A percentile compares a stretch with the other conserved stretches of the same genome.
Conservation (phyloP, 2,329 filamentous ascomycete genomes). For the Arthrocladium fulminans region DNA sequence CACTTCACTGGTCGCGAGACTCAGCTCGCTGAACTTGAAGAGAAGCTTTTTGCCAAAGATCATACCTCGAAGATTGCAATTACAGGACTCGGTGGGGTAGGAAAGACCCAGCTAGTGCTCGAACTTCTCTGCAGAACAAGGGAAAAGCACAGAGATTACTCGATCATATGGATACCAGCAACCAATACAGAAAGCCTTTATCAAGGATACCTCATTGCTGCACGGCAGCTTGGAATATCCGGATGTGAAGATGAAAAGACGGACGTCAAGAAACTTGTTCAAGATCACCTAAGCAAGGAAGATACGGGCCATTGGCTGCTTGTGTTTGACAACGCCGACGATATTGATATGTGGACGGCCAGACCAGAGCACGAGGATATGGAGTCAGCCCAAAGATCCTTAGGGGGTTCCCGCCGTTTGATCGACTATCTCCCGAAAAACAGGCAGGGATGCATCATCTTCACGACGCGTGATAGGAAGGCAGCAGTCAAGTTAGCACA, state of each 20-base stretch:
- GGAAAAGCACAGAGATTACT: slow-evolving; percentile 4
- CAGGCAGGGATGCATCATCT: slow-evolving; percentile 18
- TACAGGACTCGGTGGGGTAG: slow-evolving; percentile 10
- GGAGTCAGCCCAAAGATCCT: neutral
- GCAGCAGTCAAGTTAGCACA: slow-evolving; percentile 10
- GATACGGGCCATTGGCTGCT: slow-evolving; percentile 17
- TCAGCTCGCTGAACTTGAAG: slow-evolving; percentile 10
- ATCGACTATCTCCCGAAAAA: slow-evolving; percentile 17
- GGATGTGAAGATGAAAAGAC: slow-evolving; percentile 7
- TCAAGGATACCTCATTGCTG: slow-evolving; percentile 5
- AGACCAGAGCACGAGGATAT: neutral
- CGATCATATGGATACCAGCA: slow-evolving; percentile 9
- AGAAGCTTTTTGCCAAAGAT: slow-evolving; percentile 9
- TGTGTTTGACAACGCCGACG: slow-evolving; percentile 21
- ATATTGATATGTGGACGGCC: slow-evolving; percentile 10
- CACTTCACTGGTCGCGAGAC: slow-evolving; percentile 9
- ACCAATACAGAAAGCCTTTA: slow-evolving; percentile 3
- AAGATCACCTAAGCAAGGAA: slow-evolving; percentile 9
- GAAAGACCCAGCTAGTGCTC: slow-evolving; percentile 12
- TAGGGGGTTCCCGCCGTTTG: slow-evolving; percentile 2
- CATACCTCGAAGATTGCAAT: slow-evolving; percentile 9
- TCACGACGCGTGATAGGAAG: slow-evolving; percentile 20
- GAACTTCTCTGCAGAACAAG: slow-evolving; percentile 7
- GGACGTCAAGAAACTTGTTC: slow-evolving; percentile 12
- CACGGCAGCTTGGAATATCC: slow-evolving; percentile 7